Conservation (phyloP, 306 rosid species). For the Lotus japonicus region DNA sequence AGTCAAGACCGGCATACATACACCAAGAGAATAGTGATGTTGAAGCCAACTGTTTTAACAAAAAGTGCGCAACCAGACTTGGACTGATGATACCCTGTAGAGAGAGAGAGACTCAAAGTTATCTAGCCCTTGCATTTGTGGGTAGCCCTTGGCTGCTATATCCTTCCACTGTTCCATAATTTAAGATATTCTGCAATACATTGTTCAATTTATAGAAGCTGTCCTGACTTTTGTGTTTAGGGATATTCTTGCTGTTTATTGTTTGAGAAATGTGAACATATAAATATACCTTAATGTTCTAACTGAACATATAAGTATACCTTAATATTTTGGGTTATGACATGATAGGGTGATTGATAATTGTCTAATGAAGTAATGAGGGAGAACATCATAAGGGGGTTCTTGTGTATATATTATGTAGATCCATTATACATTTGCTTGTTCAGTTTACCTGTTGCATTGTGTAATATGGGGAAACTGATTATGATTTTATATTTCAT, state of each 20-base stretch:
- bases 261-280: neutral
- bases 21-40: no score
- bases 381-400: neutral
- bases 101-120: no score
- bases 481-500: neutral
- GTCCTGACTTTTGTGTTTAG: neutral
- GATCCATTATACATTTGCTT: neutral
- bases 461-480: slow-evolving; percentile 2
- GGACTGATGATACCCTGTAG: no score
- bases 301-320: neutral
- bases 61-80: no score
- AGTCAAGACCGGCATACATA: no score
- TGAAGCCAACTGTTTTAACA: no score
- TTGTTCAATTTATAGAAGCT: neutral
- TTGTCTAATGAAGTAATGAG: neutral
- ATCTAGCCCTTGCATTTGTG: no score
- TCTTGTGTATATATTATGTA: neutral
- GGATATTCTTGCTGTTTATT: neutral
- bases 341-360: neutral
- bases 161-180: no score
- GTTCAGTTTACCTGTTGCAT: neutral
- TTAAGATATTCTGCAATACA: no score
- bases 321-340: neutral
- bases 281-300: no score
- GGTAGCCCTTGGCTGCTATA: no score